These are phyloP conservation scores for Coemansia sp. DNA, from an alignment of 192 early-diverging fungal species.

Conservation along the genomic window DNA sequence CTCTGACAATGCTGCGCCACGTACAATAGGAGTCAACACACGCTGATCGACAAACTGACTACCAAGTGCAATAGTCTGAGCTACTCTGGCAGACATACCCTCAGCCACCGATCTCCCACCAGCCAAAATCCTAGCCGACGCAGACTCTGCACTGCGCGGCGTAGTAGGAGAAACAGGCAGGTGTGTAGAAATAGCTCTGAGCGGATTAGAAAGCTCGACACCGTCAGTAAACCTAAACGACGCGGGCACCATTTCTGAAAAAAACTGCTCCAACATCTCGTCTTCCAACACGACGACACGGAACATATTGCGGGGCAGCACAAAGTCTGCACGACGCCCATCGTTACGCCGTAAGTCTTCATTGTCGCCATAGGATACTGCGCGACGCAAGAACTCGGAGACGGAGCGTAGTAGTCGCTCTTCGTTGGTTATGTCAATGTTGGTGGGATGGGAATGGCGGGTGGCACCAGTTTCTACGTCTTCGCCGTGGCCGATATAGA, in stretches of 20 bases:
- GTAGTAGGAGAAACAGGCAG: slow-evolving; percentile 40
- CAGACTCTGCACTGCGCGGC: slow-evolving; percentile 21
- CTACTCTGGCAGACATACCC: slow-evolving; percentile 49
- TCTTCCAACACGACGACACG: slow-evolving; percentile 87
- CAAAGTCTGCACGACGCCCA: slow-evolving; percentile 17
- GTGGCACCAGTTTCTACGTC: slow-evolving; percentile 23
- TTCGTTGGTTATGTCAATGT: slow-evolving; percentile 43
- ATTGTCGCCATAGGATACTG: slow-evolving; percentile 20
- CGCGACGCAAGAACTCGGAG: slow-evolving; percentile 38
- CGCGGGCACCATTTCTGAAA: slow-evolving; percentile 59
- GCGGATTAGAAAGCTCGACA: slow-evolving; percentile 51
- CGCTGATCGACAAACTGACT: slow-evolving; percentile 53
- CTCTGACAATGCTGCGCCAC: slow-evolving; percentile 23
- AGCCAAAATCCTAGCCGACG: slow-evolving; percentile 31
- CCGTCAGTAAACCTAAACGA: slow-evolving; percentile 56
- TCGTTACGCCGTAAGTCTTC: neutral
- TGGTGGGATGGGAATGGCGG: neutral
- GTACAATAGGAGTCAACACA: slow-evolving; percentile 43
- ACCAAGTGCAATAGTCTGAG: slow-evolving; percentile 53
- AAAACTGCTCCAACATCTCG: slow-evolving; percentile 82
- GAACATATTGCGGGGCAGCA: slow-evolving; percentile 57
- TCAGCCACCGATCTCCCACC: slow-evolving; percentile 37
- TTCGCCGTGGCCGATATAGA: slow-evolving; percentile 67
- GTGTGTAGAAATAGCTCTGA: slow-evolving; percentile 44
- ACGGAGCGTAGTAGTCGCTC: slow-evolving; percentile 53